These are phyloP conservation scores for Aegilops speltoides DNA, from an alignment of 176 grass and related monocot species.

Conservation along the genomic window DNA sequence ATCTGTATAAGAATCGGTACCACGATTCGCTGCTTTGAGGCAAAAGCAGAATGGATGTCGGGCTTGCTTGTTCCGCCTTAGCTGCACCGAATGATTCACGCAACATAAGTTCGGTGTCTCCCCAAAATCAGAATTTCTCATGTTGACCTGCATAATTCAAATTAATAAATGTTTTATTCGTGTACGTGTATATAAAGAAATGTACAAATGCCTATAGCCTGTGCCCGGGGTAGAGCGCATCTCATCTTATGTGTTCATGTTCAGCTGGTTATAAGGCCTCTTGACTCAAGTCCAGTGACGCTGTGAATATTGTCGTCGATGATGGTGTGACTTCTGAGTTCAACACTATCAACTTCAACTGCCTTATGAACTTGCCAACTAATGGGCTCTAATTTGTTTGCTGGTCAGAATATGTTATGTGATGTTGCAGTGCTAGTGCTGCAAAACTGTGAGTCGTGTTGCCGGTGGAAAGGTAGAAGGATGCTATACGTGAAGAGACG, in stretches of 20 bases:
- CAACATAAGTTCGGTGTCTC: constrained; percentile 32
- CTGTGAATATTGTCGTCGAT: background rate
- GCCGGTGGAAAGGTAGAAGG: too few species aligned
- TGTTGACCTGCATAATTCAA: constrained; percentile 34
- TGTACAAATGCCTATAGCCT: constrained; percentile 31
- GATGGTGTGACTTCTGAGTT: background rate
- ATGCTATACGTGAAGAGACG: too few species aligned
- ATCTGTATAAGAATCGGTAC: constrained; percentile 50
- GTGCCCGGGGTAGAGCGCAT: background rate
- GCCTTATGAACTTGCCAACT: background rate
- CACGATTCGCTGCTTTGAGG: constrained; percentile 70
- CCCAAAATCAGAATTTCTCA: constrained; percentile 15
- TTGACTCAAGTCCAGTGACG: background rate
- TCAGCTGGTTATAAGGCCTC: background rate
- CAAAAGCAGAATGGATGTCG: constrained; percentile 7
- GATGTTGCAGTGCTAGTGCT: too few species aligned
- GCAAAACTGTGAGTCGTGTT: too few species aligned
- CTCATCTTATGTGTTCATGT: constrained; percentile 9
- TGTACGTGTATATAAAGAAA: constrained; percentile 51
- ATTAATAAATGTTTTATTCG: constrained; percentile 43
- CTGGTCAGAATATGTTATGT: too few species aligned
- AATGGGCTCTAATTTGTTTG: too few species aligned
- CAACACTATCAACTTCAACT: background rate
- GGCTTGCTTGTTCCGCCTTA: background rate
- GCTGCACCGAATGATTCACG: constrained; percentile 18